phyloP scores from a whole-genome alignment of 2,329 filamentous ascomycete genomes.

The Aspergillus pseudotamarii region DNA sequence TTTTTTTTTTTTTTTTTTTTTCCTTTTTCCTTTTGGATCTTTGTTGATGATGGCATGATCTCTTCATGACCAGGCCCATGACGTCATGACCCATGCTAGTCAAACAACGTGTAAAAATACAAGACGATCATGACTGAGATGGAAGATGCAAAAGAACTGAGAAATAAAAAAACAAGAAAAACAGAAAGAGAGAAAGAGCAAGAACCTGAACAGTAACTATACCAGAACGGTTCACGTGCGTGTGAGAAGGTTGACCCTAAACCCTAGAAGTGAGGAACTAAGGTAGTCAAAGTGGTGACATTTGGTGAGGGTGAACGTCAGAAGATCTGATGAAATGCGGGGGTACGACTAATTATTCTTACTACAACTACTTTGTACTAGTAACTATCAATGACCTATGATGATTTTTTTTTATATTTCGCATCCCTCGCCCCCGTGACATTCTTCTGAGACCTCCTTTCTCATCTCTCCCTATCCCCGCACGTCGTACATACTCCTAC shows the following conservation, averaged over 20 bases:
- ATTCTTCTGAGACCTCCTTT: background rate
- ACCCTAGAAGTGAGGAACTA: background rate
- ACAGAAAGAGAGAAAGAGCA: too few relatives aligned
- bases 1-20: too few relatives aligned
- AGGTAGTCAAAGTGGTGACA: too few relatives aligned
- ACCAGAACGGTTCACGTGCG: background rate
- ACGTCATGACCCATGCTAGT: constrained; percentile 1
- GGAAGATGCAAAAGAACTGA: background rate
- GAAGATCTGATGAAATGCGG: constrained; percentile 17
- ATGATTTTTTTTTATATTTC: too few relatives aligned
- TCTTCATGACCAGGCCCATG: background rate
- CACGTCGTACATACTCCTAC: background rate
- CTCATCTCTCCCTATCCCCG: background rate
- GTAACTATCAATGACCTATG: too few relatives aligned
- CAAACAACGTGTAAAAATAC: background rate
- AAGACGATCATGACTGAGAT: background rate
- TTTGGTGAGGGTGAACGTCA: constrained; percentile 12
- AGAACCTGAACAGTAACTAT: background rate
- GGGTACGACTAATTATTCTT: background rate
- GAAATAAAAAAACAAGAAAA: background rate
- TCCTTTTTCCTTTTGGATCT: background rate
- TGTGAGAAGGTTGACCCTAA: background rate
- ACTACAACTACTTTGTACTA: too few relatives aligned
- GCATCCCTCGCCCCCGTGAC: background rate
- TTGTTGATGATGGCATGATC: constrained; percentile 3